Evolutionary conservation across 768 basidiomycete genomes (phyloP), one percentile per base, ranked within the genome.

Genomic region (Dentipellis fragilis): DNA sequence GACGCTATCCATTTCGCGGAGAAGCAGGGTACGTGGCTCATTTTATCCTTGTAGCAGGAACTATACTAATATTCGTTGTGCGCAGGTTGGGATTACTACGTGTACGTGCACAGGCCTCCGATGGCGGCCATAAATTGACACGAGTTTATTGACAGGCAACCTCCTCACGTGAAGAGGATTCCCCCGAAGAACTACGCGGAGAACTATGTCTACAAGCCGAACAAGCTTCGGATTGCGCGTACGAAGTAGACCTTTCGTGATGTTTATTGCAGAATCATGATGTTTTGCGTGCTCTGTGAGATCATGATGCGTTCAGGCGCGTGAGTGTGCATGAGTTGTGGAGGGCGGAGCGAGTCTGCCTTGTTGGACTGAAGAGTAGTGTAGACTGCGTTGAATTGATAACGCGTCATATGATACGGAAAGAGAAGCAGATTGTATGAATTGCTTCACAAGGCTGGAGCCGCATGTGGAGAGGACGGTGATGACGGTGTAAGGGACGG

Each of bases 1-100:
- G 91, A 92, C 64, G 95, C 95, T 36, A 77, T 95, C 52, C 89
- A 91, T 65, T 98, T 97, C 67, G 89, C 93, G 21, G 94, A 96
- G 77, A 96, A 93, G 73, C 95, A 98, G 78, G 95, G 93, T 85
- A 62, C 47, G 73, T 58, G 19, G 59, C 56, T 40, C 35, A 38
- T 36, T 16, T 35, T 9, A 19, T 53, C 16, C 10, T 29, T 10
- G 21, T 58, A 55, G 29, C 42, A 19, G 45, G 11, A 22, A 50
- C 37, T 61, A 12, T 57, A 17, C 49, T 38, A 49, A n/a, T n/a
- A 49, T 52, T 42, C 54, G 14, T 63, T 64, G n/a, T 59, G 42
- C 22, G 10, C 63, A 92, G 89, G 90, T 40, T 96, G 93, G 94
- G 86, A 93, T 66, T 95, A 93, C 72, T 88, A 86, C 66, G 77